These are phyloP conservation scores for Calocybe gangraenosa DNA, from an alignment of 768 basidiomycete genomes.

Conservation along the genomic window DNA sequence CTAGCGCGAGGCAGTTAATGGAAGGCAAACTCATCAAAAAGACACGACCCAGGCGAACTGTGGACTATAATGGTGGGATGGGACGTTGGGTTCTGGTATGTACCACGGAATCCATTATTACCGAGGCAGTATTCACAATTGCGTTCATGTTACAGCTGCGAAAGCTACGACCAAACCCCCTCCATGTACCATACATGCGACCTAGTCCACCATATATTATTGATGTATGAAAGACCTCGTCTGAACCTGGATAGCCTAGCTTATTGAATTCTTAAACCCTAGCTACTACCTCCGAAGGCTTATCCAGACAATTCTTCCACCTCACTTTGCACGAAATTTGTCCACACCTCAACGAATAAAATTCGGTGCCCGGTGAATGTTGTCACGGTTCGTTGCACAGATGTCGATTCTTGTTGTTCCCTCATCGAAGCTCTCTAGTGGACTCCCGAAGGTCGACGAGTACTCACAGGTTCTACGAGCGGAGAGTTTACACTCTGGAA, in stretches of 20 bases:
- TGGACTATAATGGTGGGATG: conserved; percentile 90
- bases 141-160: conserved; percentile 43
- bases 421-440: conserved; percentile 52
- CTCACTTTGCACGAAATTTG: conserved; percentile 93
- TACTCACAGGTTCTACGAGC: conserved; percentile 92
- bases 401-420: neutral
- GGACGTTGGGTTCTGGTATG: conserved; percentile 82
- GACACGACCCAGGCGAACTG: conserved; percentile 88
- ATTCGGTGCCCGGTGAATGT: conserved; percentile 96
- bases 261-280: conserved; percentile 14
- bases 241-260: conserved; percentile 15
- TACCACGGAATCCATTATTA: conserved; percentile 8
- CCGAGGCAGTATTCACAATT: neutral
- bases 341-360: conserved; percentile 98
- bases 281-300: conserved; percentile 93
- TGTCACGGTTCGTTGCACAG: conserved; percentile 67
- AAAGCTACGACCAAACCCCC: conserved; percentile 75
- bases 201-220: conserved; percentile 87
- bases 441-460: conserved; percentile 93
- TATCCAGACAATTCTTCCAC: conserved; percentile 90
- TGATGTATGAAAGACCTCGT: conserved; percentile 54
- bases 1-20: conserved; percentile 62
- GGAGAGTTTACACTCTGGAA: conserved; percentile 99
- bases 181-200: conserved; percentile 72
- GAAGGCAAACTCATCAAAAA: conserved; percentile 87